These are phyloP conservation scores for Pseudogymnoascus sp. DNA, from an alignment of 2,329 filamentous ascomycete species.

Conservation along the genomic window DNA sequence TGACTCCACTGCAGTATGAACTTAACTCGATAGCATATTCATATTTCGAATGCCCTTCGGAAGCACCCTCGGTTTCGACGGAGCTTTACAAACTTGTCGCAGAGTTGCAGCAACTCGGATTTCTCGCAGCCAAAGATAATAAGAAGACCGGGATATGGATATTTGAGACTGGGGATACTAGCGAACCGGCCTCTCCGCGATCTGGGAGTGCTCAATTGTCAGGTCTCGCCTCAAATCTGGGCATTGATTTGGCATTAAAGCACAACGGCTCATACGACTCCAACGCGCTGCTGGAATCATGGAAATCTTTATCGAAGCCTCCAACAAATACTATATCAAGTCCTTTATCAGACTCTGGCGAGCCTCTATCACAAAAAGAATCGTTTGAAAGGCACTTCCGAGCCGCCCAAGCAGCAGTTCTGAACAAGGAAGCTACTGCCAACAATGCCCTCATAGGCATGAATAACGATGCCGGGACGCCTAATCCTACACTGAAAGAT, in stretches of 20 bases:
- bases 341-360: neutral
- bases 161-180: neutral
- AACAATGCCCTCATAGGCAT: neutral
- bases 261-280: slow-evolving; percentile 9
- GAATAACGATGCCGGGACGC: slow-evolving; percentile 14
- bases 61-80: slow-evolving; percentile 10
- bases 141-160: slow-evolving; percentile 8
- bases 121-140: slow-evolving; percentile 1
- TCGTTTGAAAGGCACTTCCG: neutral
- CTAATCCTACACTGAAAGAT: slow-evolving; percentile 19
- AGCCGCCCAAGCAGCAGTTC: neutral
- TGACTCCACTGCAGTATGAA: slow-evolving; percentile 22
- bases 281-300: slow-evolving; percentile 15
- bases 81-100: slow-evolving; percentile 23
- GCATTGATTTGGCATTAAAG: neutral
- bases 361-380: slow-evolving; percentile 4
- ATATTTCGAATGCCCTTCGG: slow-evolving; percentile 23
- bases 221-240: neutral
- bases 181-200: neutral
- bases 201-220: neutral
- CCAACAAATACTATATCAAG: neutral
- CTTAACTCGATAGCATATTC: slow-evolving; percentile 28
- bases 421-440: neutral
- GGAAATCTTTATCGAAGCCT: slow-evolving; percentile 5
- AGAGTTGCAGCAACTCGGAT: slow-evolving; percentile 19